Conservation (phyloP, 148 eudicot genomes). For the Drosera capensis region DNA sequence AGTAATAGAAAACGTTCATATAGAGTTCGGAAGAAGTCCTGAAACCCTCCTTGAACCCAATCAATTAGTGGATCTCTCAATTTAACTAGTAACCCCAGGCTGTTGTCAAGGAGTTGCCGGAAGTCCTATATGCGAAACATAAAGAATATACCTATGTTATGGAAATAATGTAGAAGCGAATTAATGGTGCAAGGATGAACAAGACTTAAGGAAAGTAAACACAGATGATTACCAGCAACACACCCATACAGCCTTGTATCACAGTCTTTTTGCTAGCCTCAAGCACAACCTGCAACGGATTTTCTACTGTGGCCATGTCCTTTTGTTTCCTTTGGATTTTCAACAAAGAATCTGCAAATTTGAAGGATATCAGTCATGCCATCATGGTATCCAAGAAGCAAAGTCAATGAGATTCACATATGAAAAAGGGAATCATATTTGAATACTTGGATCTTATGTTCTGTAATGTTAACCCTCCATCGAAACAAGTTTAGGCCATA, state of each 20-base stretch:
- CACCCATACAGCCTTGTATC: conserved; percentile 75
- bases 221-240: conserved; percentile 77
- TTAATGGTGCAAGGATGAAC: neutral
- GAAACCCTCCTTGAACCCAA: conserved; percentile 97
- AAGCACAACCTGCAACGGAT: conserved; percentile 41
- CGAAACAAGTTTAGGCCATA: too few relatives aligned
- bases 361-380: conserved; percentile 7
- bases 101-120: conserved; percentile 71
- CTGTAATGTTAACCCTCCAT: too few relatives aligned
- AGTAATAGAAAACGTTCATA: conserved; percentile 48
- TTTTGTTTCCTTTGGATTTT: conserved; percentile 43
- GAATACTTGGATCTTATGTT: too few relatives aligned
- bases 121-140: conserved; percentile 39
- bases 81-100: conserved; percentile 39
- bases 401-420: neutral
- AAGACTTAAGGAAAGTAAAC: neutral
- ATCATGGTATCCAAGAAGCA: neutral
- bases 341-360: conserved; percentile 46
- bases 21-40: conserved; percentile 70
- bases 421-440: too few relatives aligned
- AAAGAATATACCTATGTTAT: too few relatives aligned
- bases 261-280: conserved; percentile 75
- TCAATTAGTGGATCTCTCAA: conserved; percentile 52
- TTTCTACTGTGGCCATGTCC: conserved; percentile 43
- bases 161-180: too few relatives aligned